These are phyloP conservation scores for Dioscorea dumetorum DNA, from an alignment of 106 monocot species.

Conservation along the genomic window DNA sequence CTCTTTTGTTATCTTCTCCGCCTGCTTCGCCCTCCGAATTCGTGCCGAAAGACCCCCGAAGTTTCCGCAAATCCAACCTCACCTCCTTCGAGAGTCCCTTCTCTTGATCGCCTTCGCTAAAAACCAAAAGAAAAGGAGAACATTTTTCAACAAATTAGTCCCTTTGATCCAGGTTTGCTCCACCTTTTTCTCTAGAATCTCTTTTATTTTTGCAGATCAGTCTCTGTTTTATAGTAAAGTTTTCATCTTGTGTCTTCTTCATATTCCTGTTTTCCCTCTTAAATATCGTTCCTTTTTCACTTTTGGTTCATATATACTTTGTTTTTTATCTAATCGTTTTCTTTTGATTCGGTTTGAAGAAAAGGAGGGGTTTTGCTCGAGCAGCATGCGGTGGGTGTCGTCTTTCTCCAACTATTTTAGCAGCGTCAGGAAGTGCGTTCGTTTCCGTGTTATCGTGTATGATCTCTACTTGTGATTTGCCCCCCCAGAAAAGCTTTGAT, in stretches of 20 bases:
- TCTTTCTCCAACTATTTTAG: background rate
- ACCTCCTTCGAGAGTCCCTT: background rate
- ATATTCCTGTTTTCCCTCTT: too few species aligned
- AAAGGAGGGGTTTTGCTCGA: background rate
- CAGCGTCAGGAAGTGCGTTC: slow-evolving; percentile 11
- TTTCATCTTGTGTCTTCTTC: too few species aligned
- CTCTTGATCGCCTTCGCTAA: background rate
- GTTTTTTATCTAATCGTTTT: background rate
- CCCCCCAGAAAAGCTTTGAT: too few species aligned
- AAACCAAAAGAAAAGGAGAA: too few species aligned
- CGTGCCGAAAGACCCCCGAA: background rate
- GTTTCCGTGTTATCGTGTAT: slow-evolving; percentile 20
- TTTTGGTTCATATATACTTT: too few species aligned
- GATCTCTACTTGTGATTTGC: background rate
- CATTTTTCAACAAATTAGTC: background rate
- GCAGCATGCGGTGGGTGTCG: slow-evolving; percentile 14
- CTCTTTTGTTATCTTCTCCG: background rate
- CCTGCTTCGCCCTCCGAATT: background rate
- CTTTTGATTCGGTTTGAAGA: background rate
- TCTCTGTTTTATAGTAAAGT: too few species aligned
- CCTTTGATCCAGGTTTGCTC: background rate
- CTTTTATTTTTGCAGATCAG: too few species aligned
- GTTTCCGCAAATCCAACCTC: background rate
- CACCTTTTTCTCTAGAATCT: too few species aligned
- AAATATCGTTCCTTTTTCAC: too few species aligned